phyloP scores from a whole-genome alignment of 2,329 filamentous ascomycete species.

The Trichoderma endophyticum region DNA sequence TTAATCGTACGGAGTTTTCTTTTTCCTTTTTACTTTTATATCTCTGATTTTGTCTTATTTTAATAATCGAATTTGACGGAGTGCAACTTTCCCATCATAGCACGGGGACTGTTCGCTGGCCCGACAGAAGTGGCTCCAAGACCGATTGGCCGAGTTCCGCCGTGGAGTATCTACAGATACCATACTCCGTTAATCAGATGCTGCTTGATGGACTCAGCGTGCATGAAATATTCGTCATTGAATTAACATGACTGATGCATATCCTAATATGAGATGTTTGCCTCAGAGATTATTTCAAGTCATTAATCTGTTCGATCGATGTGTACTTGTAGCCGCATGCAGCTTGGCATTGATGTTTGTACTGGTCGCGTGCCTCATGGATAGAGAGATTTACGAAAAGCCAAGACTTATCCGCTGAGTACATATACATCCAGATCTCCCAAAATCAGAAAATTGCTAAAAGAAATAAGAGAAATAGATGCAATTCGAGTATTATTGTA shows the following conservation, averaged over 20 bases:
- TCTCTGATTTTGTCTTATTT: neutral
- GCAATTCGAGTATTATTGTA: neutral
- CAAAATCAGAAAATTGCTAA: fast-evolving
- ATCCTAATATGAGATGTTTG: neutral
- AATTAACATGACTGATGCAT: neutral
- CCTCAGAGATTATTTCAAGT: neutral
- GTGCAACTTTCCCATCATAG: no score
- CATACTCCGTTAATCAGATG: no score
- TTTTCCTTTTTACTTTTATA: neutral
- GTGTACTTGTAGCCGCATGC: neutral
- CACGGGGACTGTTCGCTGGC: no score
- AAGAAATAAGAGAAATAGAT: neutral
- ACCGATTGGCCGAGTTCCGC: neutral
- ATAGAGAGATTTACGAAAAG: neutral
- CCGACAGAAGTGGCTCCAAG: neutral
- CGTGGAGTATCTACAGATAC: neutral
- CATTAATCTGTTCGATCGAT: neutral
- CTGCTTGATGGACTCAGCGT: no score
- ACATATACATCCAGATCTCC: neutral
- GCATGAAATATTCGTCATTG: neutral
- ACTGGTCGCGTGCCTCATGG: neutral
- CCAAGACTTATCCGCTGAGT: neutral
- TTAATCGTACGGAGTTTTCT: neutral
- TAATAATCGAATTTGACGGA: neutral
- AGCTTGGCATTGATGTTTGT: neutral